Evolutionary conservation across 768 basidiomycete species (phyloP).

Genomic region (Boletus barrowsii): DNA sequence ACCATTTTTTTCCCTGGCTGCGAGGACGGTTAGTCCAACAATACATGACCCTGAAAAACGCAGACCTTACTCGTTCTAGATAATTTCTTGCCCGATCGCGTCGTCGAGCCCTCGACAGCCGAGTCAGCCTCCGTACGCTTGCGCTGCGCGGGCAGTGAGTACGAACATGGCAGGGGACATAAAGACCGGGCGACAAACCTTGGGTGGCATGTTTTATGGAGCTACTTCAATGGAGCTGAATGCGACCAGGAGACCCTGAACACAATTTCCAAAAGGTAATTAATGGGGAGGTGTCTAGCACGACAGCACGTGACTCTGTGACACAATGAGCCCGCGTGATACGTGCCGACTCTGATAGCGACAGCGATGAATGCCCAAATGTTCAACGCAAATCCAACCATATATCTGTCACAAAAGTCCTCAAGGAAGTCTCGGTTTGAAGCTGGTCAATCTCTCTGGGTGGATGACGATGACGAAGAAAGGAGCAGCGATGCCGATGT

Average conservation of each 20-base stretch:
- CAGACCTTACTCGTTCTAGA: conserved; percentile 32
- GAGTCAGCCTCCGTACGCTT: conserved; percentile 51
- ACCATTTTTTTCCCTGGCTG: conserved; percentile 18
- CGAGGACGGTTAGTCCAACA: conserved; percentile 1
- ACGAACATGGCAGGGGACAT: conserved; percentile 6
- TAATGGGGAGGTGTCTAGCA: conserved; percentile 16
- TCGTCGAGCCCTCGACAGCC: conserved; percentile 27
- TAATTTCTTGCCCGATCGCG: conserved; percentile 48
- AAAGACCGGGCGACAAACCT: conserved; percentile 23
- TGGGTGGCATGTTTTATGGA: conserved; percentile 34
- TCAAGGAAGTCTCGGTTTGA: conserved; percentile 41
- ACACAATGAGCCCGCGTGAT: conserved; percentile 17
- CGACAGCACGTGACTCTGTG: conserved; percentile 22
- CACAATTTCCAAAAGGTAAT: conserved; percentile 17
- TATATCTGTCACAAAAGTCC: conserved; percentile 57
- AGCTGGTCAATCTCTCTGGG: conserved; percentile 57
- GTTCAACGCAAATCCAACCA: conserved; percentile 89
- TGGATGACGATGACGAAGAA: conserved; percentile 44
- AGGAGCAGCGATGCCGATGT: conserved; percentile 38
- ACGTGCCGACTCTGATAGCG: neutral
- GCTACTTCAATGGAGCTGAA: neutral
- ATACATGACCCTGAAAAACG: conserved; percentile 15
- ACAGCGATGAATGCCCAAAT: conserved; percentile 51
- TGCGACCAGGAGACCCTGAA: neutral
- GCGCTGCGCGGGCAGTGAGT: conserved; percentile 40